These are phyloP conservation scores for Trichosporon inkin DNA, from an alignment of 1,284 basidiomycete genomes.

Conservation along the genomic window DNA sequence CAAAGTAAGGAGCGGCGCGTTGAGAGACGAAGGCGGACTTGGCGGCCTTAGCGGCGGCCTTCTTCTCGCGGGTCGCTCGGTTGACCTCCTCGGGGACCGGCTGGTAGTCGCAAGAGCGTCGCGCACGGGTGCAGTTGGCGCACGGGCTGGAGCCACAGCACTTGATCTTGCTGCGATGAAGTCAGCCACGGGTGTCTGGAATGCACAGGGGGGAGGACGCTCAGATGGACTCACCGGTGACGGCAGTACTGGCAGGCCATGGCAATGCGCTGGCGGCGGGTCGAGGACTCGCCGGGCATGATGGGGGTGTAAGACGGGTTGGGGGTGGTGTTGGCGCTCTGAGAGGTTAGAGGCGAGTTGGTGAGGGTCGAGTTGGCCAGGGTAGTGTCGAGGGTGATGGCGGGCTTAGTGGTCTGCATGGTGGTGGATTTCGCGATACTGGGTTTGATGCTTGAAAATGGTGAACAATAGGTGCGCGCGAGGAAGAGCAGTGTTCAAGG, in stretches of 20 bases:
- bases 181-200: constrained; percentile 11
- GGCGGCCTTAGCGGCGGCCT: constrained; percentile 42
- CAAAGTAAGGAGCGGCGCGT: constrained; percentile 34
- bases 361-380: constrained; percentile 10
- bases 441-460: background rate
- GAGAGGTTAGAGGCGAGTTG: constrained; percentile 1
- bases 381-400: constrained; percentile 12
- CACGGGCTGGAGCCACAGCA: constrained; percentile 48
- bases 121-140: constrained; percentile 46
- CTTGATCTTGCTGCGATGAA: constrained; percentile 44
- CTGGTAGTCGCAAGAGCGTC: constrained; percentile 46
- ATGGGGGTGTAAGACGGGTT: constrained; percentile 7
- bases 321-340: constrained; percentile 9
- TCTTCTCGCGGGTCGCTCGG: constrained; percentile 46
- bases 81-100: constrained; percentile 50
- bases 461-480: background rate
- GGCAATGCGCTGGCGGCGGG: constrained; percentile 41
- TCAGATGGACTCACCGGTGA: constrained; percentile 37
- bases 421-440: background rate
- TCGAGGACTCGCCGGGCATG: constrained; percentile 29
- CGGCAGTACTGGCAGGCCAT: constrained; percentile 49
- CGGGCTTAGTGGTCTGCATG: constrained; percentile 16
- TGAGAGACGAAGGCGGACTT: constrained; percentile 27
- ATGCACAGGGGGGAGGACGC: no score
- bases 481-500: background rate